Percentiles rank a stretch among this genome's conserved stretches.
phyloP scores from a whole-genome alignment of 2,329 filamentous ascomycete species.

The Aspergillus tanneri region DNA sequence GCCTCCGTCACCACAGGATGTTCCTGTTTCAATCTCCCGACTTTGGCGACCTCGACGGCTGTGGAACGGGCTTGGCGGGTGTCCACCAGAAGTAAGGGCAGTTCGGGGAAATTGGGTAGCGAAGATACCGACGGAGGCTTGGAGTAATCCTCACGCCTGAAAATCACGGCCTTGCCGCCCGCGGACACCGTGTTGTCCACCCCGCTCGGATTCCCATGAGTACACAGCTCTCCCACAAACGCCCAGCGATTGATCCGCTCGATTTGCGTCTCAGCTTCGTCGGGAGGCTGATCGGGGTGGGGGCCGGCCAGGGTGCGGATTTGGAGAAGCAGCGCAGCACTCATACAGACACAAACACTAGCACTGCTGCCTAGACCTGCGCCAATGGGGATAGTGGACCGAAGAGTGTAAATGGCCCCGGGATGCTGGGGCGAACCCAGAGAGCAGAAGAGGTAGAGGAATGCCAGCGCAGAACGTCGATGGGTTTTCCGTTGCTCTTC shows the following conservation, averaged over 20 bases:
- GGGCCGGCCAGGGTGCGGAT: slow-evolving; percentile 85
- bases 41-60: slow-evolving; percentile 80
- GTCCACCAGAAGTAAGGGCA: slow-evolving; percentile 86
- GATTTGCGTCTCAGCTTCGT: slow-evolving; percentile 85
- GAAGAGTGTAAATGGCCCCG: slow-evolving; percentile 82
- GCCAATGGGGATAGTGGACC: slow-evolving; percentile 89
- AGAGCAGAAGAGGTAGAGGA: slow-evolving; percentile 90
- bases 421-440: slow-evolving; percentile 76
- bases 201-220: slow-evolving; percentile 93
- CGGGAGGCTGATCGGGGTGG: slow-evolving; percentile 82
- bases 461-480: slow-evolving; percentile 74
- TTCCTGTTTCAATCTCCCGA: slow-evolving; percentile 66
- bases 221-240: slow-evolving; percentile 94
- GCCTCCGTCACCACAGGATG: slow-evolving; percentile 76
- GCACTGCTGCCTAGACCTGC: slow-evolving; percentile 90
- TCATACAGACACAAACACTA: slow-evolving; percentile 87
- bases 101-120: slow-evolving; percentile 83
- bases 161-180: slow-evolving; percentile 90
- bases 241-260: slow-evolving; percentile 98
- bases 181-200: slow-evolving; percentile 96
- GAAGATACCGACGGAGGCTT: slow-evolving; percentile 74
- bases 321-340: slow-evolving; percentile 80
- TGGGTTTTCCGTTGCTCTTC: slow-evolving; percentile 80
- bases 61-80: slow-evolving; percentile 87
- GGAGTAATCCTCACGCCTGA: slow-evolving; percentile 74